A percentile compares a stretch with the other conserved stretches of the same genome.
Conservation (phyloP, 2,329 filamentous ascomycete genomes). For the Keithomyces neogunnii region DNA sequence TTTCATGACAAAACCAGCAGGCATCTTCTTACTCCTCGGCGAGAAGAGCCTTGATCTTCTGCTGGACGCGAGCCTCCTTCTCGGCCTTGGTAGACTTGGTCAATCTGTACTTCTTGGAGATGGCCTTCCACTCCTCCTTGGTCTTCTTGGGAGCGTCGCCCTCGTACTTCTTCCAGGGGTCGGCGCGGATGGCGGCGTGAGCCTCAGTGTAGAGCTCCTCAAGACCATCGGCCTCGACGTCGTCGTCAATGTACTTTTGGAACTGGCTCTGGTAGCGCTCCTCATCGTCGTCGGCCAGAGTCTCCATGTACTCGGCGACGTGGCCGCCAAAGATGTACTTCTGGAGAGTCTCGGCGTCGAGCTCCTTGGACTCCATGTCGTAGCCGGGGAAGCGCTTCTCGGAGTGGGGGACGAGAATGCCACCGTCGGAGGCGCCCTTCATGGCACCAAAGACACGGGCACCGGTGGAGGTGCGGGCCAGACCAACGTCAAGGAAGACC, state of each 20-base stretch:
- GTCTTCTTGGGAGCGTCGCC: conserved; percentile 74
- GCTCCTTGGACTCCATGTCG: conserved; percentile 96
- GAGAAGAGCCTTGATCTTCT: conserved; percentile 80
- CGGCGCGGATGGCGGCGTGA: conserved; percentile 93
- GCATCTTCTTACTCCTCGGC: conserved; percentile 33
- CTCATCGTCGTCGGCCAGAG: conserved; percentile 97
- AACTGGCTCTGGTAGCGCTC: conserved; percentile 99
- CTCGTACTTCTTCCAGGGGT: conserved; percentile 92
- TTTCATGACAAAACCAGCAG: background rate
- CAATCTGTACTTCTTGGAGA: conserved; percentile 82
- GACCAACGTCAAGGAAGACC: conserved; percentile 96
- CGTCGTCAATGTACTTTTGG: conserved; percentile 94
- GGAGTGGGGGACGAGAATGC: conserved; percentile 93
- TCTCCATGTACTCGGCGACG: conserved; percentile 99
- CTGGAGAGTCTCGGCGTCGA: conserved; percentile 92
- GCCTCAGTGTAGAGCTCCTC: conserved; percentile 96
- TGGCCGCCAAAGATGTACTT: conserved; percentile 99
- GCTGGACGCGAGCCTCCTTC: conserved; percentile 76
- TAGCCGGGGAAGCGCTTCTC: conserved; percentile 99
- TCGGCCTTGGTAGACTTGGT: conserved; percentile 74
- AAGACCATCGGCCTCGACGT: conserved; percentile 89
- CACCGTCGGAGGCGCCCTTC: conserved; percentile 99
- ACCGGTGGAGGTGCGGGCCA: conserved; percentile 94
- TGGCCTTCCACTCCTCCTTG: conserved; percentile 95
- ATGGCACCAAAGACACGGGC: conserved; percentile 98